Base-by-base conservation (phyloP, 768 basidiomycete genomes). In the Lactarius pseudohatsudake region DNA sequence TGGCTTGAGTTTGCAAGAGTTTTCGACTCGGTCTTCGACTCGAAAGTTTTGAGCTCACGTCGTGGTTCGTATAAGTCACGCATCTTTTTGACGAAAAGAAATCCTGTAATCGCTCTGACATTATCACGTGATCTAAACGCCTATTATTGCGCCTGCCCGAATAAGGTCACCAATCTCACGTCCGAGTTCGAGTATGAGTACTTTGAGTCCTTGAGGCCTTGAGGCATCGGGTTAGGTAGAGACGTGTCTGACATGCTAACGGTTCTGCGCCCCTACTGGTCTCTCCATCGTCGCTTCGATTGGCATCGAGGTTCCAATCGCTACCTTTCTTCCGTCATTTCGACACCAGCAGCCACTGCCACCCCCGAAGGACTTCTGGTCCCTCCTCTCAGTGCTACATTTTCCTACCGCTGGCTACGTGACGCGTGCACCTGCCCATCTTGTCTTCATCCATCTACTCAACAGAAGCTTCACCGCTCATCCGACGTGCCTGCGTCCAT, bases 341-440 rank as follows among this genome's bases (percentile, higher is more conserved):
- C 58, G 22, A 60, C 62, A 4, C n/a, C 50, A 11, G 41, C 57
- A 3, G 40, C 38, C 32, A 54, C 26, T 20, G 47, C 57, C 3
- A 56, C 26, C 34, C 57, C 8, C 30, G 43, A 64, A 18, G 66
- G 66, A 30, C 62, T 67, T 41, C 26, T 34, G 4, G 56, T 74
- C n/a, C 58, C 65, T 6, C 56, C 79, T 0, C 74, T 87, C 13
- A 77, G 78, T 22, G 71, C 80, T 32, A 73, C 76, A 11, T 86
- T 92, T 70, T 83, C 90, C 0, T 87, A 84, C 72, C 76, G 86
- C 62, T 95, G 92, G 88, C 83, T 98, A 11, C 86, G 94, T 28
- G 95, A 98, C 72, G 84, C 90, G 0, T 97, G 94, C 71, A 85
- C 84, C 64, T 93, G 90, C 50, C 77, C 85, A 0, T 72, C 77